Base-by-base conservation (phyloP, 202 grass and related monocot species). In the Bolboschoenoplectus hybrid region DNA sequence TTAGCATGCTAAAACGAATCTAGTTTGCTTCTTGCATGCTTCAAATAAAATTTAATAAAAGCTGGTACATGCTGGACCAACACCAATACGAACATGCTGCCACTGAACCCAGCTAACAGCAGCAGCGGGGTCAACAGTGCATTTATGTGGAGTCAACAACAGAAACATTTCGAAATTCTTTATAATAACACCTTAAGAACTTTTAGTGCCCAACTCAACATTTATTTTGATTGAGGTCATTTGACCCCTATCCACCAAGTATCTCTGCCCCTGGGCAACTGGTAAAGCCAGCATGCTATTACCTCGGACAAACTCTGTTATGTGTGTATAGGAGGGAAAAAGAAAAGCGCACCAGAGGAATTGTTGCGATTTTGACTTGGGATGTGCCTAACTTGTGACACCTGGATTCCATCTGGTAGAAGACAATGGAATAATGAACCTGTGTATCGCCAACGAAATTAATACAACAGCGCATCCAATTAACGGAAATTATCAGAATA, bases 341-440 rank as follows among this genome's bases (percentile, higher is more conserved):
- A 67, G 32, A 26, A 26, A 26, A 84, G 88, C 84, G 81, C 74
- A 98, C 96, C 96, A 81, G 96, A 95, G 73, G 73, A 90, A 49
- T 76, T 56, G 80, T 79, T 85, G 85, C 20, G 81, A 5, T 52
- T 71, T 40, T 93, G 90, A 82, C 90, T 88, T 55, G 87, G 93
- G 72, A 87, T 67, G 0, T 98, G 89, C 45, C 81, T 87, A 44
- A 98, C 89, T 80, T 93, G 83, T 40, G 91, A 85, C 62, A 91
- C 88, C 84, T 92, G 93, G 75, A 98, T 92, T 85, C 86, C 89
- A 68, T 95, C 90, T 58, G 96, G 96, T 74, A 98, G 88, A 36
- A 98, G 84, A 19, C 89, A 92, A 47, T 92, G 87, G 82, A 92
- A 92, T 71, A 95, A 92, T 34, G 87, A 94, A 87, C 93, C 96